These are phyloP conservation scores for Myriosclerotinia duriaeana DNA, from an alignment of 2,329 filamentous ascomycete species.

Conservation along the genomic window DNA sequence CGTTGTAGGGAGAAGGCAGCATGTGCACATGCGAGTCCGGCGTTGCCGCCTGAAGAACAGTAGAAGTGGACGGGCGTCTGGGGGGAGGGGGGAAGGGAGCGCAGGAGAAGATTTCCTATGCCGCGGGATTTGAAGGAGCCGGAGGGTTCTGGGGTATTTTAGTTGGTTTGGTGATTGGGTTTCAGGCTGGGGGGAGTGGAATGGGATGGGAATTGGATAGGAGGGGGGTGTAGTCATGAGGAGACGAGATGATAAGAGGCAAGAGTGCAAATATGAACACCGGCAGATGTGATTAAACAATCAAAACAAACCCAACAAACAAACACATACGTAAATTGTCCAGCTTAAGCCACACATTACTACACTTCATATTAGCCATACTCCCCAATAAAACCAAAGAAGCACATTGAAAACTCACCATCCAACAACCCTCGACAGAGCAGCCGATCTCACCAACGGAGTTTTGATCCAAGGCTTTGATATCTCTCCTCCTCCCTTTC, in stretches of 20 bases:
- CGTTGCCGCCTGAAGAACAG: constrained; percentile 78
- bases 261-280: neutral
- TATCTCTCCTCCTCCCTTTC: neutral
- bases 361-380: constrained; percentile 17
- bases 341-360: constrained; percentile 75
- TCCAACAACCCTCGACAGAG: constrained; percentile 35
- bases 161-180: neutral
- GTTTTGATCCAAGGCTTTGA: constrained; percentile 34
- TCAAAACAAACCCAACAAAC: neutral
- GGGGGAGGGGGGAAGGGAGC: constrained; percentile 39
- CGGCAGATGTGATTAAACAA: neutral
- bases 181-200: neutral
- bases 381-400: neutral
- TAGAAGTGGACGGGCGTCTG: constrained; percentile 65
- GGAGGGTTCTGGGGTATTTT: constrained; percentile 22
- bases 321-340: constrained; percentile 50
- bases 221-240: neutral
- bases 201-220: neutral
- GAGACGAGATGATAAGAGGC: constrained; percentile 41
- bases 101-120: constrained; percentile 68
- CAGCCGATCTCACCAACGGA: constrained; percentile 33
- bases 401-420: constrained; percentile 28
- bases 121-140: constrained; percentile 83
- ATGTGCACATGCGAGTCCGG: constrained; percentile 76
- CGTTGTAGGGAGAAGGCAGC: constrained; percentile 64